phyloP scores from a whole-genome alignment of 2,329 filamentous ascomycete genomes.

The Colletotrichum eremochloae region DNA sequence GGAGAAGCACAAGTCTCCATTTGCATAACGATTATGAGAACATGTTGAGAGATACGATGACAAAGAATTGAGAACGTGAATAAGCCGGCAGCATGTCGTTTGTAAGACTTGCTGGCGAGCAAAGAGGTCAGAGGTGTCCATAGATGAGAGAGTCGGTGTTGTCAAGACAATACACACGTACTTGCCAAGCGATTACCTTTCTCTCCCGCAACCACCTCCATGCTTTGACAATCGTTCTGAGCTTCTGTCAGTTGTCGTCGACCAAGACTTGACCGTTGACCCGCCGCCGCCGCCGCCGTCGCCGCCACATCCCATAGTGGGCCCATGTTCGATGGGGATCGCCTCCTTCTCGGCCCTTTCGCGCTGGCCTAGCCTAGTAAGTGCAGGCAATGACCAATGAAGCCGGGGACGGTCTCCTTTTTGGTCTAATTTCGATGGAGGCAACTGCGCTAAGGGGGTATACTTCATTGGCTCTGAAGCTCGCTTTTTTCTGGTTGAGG shows the following conservation, averaged over 20 bases:
- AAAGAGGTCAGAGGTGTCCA: not conserved
- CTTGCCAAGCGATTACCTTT: not conserved
- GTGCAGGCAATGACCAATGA: not conserved
- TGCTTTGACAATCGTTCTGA: not conserved
- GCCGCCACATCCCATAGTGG: not conserved
- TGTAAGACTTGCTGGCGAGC: not conserved
- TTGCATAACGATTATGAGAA: slow-evolving; percentile 24
- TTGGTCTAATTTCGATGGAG: slow-evolving; percentile 1
- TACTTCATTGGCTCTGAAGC: not conserved
- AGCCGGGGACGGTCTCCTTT: slow-evolving; percentile 1
- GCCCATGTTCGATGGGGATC: not conserved
- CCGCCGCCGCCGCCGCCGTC: not conserved
- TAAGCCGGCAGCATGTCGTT: not conserved
- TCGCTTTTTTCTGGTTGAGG: not conserved
- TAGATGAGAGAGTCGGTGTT: not conserved
- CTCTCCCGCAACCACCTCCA: not conserved
- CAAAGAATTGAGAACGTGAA: slow-evolving; percentile 3
- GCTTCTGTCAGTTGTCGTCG: not conserved
- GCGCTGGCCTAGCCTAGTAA: not conserved
- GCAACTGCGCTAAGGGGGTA: not conserved
- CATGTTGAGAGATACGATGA: slow-evolving; percentile 13
- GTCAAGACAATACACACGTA: not conserved
- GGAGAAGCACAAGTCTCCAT: slow-evolving; percentile 32
- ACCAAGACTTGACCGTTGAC: too few relatives aligned
- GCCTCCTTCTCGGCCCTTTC: not conserved